Percentiles rank a stretch among this genome's conserved stretches.
Conservation (phyloP, 352 stramenopile genomes). For the Achlya hypogyna region DNA sequence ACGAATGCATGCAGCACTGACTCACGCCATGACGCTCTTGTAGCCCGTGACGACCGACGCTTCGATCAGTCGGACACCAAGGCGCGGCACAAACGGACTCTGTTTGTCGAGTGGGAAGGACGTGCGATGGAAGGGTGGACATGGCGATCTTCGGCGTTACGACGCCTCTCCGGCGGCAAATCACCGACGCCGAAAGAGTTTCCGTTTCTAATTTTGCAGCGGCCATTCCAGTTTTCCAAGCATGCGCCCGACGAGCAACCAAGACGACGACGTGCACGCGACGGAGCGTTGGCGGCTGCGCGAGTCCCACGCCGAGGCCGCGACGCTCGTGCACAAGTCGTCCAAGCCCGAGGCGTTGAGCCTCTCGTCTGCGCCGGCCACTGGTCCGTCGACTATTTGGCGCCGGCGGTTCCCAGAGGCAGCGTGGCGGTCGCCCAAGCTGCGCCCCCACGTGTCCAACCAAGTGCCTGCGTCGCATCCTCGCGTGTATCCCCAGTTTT, state of each 20-base stretch:
- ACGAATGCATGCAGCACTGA: no score
- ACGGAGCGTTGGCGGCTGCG: neutral
- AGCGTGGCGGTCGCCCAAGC: slow-evolving; percentile 9
- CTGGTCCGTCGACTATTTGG: slow-evolving; percentile 12
- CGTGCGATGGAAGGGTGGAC: no score
- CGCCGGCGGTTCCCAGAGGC: slow-evolving; percentile 7
- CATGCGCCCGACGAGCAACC: neutral
- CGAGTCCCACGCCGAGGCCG: neutral
- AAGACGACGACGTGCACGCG: neutral
- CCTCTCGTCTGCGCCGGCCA: no score
- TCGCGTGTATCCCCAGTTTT: no score
- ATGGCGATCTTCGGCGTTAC: no score
- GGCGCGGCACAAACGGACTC: no score
- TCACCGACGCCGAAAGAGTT: neutral
- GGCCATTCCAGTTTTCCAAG: neutral
- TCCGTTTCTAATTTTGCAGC: neutral
- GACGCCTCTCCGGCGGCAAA: no score
- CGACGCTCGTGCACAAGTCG: neutral
- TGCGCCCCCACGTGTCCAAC: slow-evolving; percentile 7
- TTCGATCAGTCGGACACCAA: no score
- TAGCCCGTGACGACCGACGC: no score
- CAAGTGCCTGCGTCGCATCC: no score
- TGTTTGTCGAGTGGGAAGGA: no score
- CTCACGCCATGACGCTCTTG: no score
- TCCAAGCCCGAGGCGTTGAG: neutral